phyloP scores from a whole-genome alignment of 139 green algal genomes.

The Nannochloris sp. region DNA sequence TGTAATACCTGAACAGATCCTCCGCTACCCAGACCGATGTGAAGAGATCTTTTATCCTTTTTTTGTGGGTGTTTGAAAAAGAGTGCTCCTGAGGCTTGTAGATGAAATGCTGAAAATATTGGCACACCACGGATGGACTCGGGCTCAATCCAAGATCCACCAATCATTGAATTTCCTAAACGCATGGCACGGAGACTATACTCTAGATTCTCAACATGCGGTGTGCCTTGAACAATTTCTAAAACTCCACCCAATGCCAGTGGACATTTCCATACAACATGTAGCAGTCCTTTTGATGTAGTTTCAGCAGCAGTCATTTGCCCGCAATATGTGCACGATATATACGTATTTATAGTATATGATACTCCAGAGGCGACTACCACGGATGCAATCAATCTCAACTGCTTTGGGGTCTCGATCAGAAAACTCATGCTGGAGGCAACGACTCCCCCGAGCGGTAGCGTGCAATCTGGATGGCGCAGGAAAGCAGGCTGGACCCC shows the following conservation, averaged over 20 bases:
- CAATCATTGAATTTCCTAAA: constrained; percentile 7
- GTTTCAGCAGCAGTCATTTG: not conserved
- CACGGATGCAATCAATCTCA: not conserved
- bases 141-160: constrained; percentile 2
- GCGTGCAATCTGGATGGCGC: not conserved
- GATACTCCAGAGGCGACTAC: not conserved
- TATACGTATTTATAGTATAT: not conserved
- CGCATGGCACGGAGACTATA: not conserved
- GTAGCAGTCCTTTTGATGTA: not conserved
- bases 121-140: not conserved
- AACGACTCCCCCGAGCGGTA: not conserved
- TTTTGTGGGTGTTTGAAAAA: not conserved
- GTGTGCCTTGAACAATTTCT: not conserved
- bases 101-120: constrained; percentile 6
- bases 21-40: constrained; percentile 5
- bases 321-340: not conserved
- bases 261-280: not conserved
- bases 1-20: not conserved
- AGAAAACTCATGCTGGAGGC: not conserved
- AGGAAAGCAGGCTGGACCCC: too few relatives aligned
- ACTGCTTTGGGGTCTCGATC: not conserved
- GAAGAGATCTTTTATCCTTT: not conserved
- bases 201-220: constrained; percentile 1
- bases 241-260: constrained; percentile 1
- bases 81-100: constrained; percentile 1